Evolutionary conservation across 805 yeast genomes (phyloP), one percentile per base, ranked within the genome.

Genomic region (Candida ascalaphidarum): DNA sequence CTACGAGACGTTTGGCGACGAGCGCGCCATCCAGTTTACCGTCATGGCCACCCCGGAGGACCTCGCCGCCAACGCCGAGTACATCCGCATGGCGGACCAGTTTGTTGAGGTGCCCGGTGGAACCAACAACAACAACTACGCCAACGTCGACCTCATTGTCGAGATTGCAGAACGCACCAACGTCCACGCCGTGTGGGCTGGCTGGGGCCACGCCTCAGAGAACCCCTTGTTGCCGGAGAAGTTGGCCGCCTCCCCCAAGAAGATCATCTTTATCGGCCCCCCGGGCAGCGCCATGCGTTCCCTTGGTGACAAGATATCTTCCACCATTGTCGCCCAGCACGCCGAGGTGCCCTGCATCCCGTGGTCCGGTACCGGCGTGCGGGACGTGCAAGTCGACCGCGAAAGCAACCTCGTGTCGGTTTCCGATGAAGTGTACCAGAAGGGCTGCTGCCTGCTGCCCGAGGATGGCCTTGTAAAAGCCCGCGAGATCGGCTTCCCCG

Each of bases 191-290:
- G 99, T 92, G 33, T 92, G 99, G 99, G 99, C 99, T 20, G 99
- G 99, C 48, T 92, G 99, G 99, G 99, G 99, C 48, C 98, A 94
- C 55, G 99, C 99, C 17, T 84, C 96, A n/a, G 99, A 92, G 65
- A 89, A 94, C 62, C 99, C 99, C 16, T 56, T 65, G 26, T 73
- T 92, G 41, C 99, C 99, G 17, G 98, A 92, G 59, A 76, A 72
- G 58, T 70, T 92, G 54, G 96, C 97, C 11, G 79, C 80, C n/a
- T 85, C 96, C 12, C 85, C 88, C 35, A 81, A 85, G 57, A 82
- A 73, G 49, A 81, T 94, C 46, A 70, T 92, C 31, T 92, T 92
- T 50, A 92, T 92, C 55, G 99, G 99, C 40, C 99, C 99, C 36
- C 98, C 99, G 40, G 97, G 96, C 23, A 79, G 86, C 24, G 99